Evolutionary conservation across 2,329 filamentous ascomycete species (phyloP).

Genomic region (Cladorrhinum sp.): DNA sequence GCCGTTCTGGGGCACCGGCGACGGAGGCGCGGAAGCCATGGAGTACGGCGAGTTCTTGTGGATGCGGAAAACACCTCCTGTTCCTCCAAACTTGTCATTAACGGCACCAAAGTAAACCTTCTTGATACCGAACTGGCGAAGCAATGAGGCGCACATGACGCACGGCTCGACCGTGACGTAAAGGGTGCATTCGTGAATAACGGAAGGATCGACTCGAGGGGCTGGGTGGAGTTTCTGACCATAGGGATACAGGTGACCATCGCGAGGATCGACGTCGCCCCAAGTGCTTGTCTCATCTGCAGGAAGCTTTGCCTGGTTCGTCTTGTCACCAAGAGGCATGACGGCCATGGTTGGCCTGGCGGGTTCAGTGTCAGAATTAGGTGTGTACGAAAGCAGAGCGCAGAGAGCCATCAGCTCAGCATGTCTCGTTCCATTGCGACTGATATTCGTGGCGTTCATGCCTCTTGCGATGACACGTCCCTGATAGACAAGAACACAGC

Average conservation of each 20-base stretch:
- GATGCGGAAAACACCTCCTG: conserved; percentile 86
- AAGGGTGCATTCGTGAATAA: conserved; percentile 70
- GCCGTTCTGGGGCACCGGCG: conserved; percentile 29
- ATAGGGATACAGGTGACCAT: conserved; percentile 59
- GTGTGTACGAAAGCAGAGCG: conserved; percentile 48
- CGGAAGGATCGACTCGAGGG: conserved; percentile 59
- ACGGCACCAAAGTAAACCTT: conserved; percentile 92
- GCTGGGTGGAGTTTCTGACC: conserved; percentile 56
- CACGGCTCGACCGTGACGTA: conserved; percentile 99
- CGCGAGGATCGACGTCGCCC: conserved; percentile 52
- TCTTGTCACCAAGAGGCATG: conserved; percentile 26
- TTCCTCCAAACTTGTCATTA: conserved; percentile 96
- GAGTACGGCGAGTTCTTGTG: conserved; percentile 59
- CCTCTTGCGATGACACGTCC: conserved; percentile 78
- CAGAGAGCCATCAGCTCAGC: conserved; percentile 89
- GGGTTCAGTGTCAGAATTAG: conserved; percentile 32
- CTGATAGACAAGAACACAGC: conserved; percentile 85
- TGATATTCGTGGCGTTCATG: conserved; percentile 96
- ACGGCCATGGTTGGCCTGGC: conserved; percentile 23
- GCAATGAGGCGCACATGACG: conserved; percentile 94
- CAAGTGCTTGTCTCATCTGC: conserved; percentile 40
- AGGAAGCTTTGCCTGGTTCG: conserved; percentile 27
- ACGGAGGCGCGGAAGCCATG: conserved; percentile 41
- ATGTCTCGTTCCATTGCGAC: conserved; percentile 86
- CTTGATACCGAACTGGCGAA: conserved; percentile 83